Percentiles rank a stretch among this genome's conserved stretches.
phyloP scores from a whole-genome alignment of 2,329 filamentous ascomycete species.

The Cercospora zeina region DNA sequence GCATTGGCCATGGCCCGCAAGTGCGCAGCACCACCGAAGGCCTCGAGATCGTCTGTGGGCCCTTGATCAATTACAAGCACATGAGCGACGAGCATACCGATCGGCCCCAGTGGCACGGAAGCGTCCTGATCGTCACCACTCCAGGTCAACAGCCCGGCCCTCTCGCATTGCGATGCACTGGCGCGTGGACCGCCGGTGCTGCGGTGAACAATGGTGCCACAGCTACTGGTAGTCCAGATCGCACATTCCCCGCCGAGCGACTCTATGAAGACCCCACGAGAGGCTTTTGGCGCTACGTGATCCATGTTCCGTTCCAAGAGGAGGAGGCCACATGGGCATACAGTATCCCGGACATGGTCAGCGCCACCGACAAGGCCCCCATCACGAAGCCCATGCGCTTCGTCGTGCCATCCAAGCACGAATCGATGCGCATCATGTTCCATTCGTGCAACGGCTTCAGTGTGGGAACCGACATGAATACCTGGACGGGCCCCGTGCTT shows the following conservation, averaged over 20 bases:
- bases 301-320: constrained; percentile 64
- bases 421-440: constrained; percentile 70
- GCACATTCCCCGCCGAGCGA: constrained; percentile 52
- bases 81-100: constrained; percentile 59
- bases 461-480: constrained; percentile 63
- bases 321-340: constrained; percentile 81
- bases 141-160: constrained; percentile 65
- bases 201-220: constrained; percentile 30
- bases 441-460: constrained; percentile 70
- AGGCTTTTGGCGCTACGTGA: constrained; percentile 61
- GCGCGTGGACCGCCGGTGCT: constrained; percentile 44
- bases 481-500: constrained; percentile 60
- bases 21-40: constrained; percentile 44
- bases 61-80: constrained; percentile 73
- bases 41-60: constrained; percentile 67
- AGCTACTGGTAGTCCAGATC: constrained; percentile 27
- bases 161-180: constrained; percentile 60
- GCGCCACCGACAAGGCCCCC: constrained; percentile 28
- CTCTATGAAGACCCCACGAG: constrained; percentile 61
- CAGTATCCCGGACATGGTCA: constrained; percentile 63
- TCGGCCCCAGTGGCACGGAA: constrained; percentile 71
- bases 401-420: constrained; percentile 58
- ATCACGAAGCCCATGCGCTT: constrained; percentile 50
- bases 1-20: constrained; percentile 48
- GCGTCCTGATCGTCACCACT: constrained; percentile 77